Evolutionary conservation across 106 monocot species (phyloP).

Genomic region (Chionographis japonica): DNA sequence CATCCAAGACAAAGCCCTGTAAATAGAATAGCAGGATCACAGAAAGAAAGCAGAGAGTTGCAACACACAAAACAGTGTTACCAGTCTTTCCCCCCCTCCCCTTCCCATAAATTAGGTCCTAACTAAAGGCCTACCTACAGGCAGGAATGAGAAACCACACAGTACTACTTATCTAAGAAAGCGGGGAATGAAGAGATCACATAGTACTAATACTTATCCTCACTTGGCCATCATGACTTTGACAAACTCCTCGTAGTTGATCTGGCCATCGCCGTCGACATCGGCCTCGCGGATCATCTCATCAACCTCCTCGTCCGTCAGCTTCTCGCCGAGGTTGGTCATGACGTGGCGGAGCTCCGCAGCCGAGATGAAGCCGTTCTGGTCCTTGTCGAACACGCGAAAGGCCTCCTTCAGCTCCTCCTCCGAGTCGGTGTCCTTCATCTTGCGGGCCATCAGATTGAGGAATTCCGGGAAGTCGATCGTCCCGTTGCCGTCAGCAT

Average conservation of each 20-base stretch:
- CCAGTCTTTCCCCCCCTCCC: no score
- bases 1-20: no score
- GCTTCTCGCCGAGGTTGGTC: conserved; percentile 55
- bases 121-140: no score
- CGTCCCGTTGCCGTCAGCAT: conserved; percentile 35
- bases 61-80: no score
- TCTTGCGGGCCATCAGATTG: conserved; percentile 42
- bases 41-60: no score
- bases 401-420: conserved; percentile 55
- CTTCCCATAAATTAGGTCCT: no score
- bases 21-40: no score
- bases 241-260: conserved; percentile 63
- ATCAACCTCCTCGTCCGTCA: conserved; percentile 46
- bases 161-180: no score
- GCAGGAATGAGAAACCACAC: no score
- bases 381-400: conserved; percentile 57
- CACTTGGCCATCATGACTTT: conserved; percentile 65
- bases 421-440: conserved; percentile 52
- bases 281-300: conserved; percentile 56
- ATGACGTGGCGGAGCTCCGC: conserved; percentile 58
- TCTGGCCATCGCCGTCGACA: conserved; percentile 50
- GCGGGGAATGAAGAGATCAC: no score
- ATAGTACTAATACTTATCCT: neutral
- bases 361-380: conserved; percentile 49
- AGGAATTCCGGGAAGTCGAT: conserved; percentile 50